Conservation (phyloP, 208 protist species). For the Leishmania arabica region DNA sequence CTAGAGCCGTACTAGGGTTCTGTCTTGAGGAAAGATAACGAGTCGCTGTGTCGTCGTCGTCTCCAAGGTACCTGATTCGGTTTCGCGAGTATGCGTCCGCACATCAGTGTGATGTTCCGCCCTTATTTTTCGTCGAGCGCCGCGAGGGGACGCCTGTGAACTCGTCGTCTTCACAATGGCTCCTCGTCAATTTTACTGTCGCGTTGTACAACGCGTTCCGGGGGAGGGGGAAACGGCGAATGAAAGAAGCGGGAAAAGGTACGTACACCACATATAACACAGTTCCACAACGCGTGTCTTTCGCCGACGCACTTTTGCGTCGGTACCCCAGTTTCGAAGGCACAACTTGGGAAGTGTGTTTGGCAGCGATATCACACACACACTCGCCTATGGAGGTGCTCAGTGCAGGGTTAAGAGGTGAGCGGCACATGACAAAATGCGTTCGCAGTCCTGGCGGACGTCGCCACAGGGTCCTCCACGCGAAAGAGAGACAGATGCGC, state of each 20-base stretch:
- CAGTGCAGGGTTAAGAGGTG: not conserved
- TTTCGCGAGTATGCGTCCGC: not conserved
- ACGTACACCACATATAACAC: not conserved
- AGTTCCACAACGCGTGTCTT: not conserved
- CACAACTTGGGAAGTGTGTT: not conserved
- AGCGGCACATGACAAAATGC: not conserved
- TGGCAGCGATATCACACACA: not conserved
- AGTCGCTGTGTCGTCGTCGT: not conserved
- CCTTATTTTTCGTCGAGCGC: not conserved
- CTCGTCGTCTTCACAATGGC: not conserved
- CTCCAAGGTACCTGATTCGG: conserved; percentile 6
- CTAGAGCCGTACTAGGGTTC: not conserved
- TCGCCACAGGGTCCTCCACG: not conserved
- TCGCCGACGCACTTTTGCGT: not conserved
- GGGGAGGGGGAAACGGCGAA: not conserved
- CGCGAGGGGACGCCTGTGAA: not conserved
- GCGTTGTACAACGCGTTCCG: no score
- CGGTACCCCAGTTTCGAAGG: not conserved
- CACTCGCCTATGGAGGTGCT: not conserved
- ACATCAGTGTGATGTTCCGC: not conserved
- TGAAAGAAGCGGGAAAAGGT: conserved; percentile 17
- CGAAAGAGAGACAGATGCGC: conserved; percentile 10
- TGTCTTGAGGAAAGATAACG: not conserved
- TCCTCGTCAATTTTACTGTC: not conserved
- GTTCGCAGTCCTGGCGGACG: not conserved